A percentile compares a stretch with the other conserved stretches of the same genome.
phyloP scores from a whole-genome alignment of 176 grass and related monocot genomes.

The maize (Zea mays) region Zm-B73-REFERENCE-NAM-5.0 NC_050104.1:107865501-107866000 shows the following conservation, averaged over 20 bases:
- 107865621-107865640: no score
- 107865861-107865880: constrained; percentile 35
- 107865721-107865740: background rate
- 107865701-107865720: background rate
- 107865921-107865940: constrained; percentile 64
- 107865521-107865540: no score
- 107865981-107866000: constrained; percentile 78
- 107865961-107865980: constrained; percentile 47
- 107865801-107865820: background rate
- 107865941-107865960: constrained; percentile 68
- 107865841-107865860: constrained; percentile 14
- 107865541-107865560: no score
- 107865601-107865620: no score
- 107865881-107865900: constrained; percentile 59
- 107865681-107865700: background rate
- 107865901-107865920: constrained; percentile 54
- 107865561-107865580: no score
- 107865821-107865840: constrained; percentile 32
- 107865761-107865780: background rate
- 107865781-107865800: background rate
- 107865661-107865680: background rate
- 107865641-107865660: no score
- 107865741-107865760: background rate
- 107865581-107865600: no score
- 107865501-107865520: no score